Conservation (phyloP, 2,329 filamentous ascomycete species). For the Phaeosphaeria sp. region DNA sequence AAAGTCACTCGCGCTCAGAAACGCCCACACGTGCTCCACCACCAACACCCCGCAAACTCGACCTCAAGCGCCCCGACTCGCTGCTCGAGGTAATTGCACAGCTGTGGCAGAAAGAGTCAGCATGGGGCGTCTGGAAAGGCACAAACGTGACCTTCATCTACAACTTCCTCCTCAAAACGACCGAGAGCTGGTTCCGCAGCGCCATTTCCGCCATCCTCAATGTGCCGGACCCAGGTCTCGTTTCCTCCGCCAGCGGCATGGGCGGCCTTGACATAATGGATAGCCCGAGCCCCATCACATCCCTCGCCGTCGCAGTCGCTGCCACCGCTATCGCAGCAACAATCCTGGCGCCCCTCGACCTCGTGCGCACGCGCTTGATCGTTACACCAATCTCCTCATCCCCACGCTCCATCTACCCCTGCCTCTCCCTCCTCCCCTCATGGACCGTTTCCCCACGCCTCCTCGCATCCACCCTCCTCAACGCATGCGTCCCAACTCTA, state of each 20-base stretch:
- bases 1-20: slow-evolving; percentile 48
- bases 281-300: slow-evolving; percentile 81
- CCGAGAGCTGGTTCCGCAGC: slow-evolving; percentile 92
- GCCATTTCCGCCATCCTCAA: slow-evolving; percentile 90
- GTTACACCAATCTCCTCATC: slow-evolving; percentile 79
- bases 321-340: slow-evolving; percentile 76
- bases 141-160: slow-evolving; percentile 94
- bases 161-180: slow-evolving; percentile 80
- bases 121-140: slow-evolving; percentile 92
- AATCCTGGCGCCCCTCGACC: slow-evolving; percentile 84
- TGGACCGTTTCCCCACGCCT: slow-evolving; percentile 71
- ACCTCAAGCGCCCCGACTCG: slow-evolving; percentile 77
- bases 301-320: slow-evolving; percentile 74
- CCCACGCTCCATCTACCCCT: slow-evolving; percentile 78
- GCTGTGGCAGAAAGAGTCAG: slow-evolving; percentile 87
- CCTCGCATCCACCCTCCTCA: slow-evolving; percentile 82
- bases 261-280: slow-evolving; percentile 82
- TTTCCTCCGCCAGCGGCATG: slow-evolving; percentile 50
- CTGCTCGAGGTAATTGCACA: slow-evolving; percentile 86
- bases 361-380: slow-evolving; percentile 86
- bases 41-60: slow-evolving; percentile 66
- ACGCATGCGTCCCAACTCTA: slow-evolving; percentile 83
- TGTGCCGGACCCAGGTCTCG: slow-evolving; percentile 78
- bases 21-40: slow-evolving; percentile 50
- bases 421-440: slow-evolving; percentile 79